Evolutionary conservation across 306 rosid genomes (phyloP), one percentile per base, ranked within the genome.

Genomic region (Dalbergia cultrata): DNA sequence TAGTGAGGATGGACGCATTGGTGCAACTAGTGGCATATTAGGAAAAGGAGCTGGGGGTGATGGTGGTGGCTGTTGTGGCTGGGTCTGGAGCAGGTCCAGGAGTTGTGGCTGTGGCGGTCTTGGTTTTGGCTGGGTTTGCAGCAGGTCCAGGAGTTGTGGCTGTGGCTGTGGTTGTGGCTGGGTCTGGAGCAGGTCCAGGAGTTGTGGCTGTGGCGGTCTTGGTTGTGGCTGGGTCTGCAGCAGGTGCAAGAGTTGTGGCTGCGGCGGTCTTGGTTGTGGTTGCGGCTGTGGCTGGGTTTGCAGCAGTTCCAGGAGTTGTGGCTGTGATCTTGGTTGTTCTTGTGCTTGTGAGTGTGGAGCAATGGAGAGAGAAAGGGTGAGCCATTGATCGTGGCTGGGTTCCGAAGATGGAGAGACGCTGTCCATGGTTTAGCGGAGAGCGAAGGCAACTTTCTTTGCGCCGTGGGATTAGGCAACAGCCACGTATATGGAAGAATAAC

Each of bases 291-390:
- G 39, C 39, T 35, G 22, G 22, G 22, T 21, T 21, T 21, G 22
- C 22, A 21, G 22, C 22, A 21, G 22, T 21, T 21, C 1, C 22
- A 21, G 22, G 22, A 21, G 22, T 44, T 7, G 1, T 3, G 53
- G 53, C 13, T 14, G 6, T 50, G 56, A 6, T 5, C 13, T 7
- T 16, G 56, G 10, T 13, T 47, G 16, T 10, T 26, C 4, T 10
- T 18, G 16, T 9, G 71, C 4, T 0, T 66, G 26, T 7, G 16
- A 69, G 8, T 19, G 39, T 33, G 58, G 5, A 47, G 12, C 7
- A 12, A 18, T 2, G 22, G 75, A 70, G 62, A 70, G 75, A 14
- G 75, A 22, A 31, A 70, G 75, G 75, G 19, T 14, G 3, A 70
- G 75, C 60, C 60, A 70, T 26, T 14, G 43, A 2, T 70, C 59